phyloP scores from a whole-genome alignment of 148 eudicot species.

The Arctostaphylos glauca region DNA sequence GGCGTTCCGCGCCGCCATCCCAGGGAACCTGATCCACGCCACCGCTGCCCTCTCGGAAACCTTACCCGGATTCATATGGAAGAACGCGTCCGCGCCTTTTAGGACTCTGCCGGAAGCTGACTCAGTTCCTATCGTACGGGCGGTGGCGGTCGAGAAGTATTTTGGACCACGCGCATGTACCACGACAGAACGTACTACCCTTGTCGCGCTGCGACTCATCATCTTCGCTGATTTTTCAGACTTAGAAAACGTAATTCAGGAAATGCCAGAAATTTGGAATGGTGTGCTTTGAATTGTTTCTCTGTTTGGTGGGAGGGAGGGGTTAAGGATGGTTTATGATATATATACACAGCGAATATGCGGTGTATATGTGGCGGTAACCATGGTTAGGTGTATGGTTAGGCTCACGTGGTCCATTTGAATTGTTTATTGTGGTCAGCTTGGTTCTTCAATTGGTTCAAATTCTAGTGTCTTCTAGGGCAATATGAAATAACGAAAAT shows the following conservation, averaged over 20 bases:
- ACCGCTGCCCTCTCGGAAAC: conserved; percentile 22
- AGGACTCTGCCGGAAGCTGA: conserved; percentile 7
- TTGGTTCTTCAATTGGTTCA: not conserved
- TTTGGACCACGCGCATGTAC: conserved; percentile 29
- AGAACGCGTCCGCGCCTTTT: not conserved
- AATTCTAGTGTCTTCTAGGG: not conserved
- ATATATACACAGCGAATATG: too few species aligned
- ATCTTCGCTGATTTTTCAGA: conserved; percentile 23
- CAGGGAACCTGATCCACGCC: conserved; percentile 33
- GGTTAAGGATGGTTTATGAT: not conserved
- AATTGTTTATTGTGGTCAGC: not conserved
- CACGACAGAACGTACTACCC: conserved; percentile 36
- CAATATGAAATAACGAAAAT: not conserved
- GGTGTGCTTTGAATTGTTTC: not conserved
- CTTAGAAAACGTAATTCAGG: not conserved
- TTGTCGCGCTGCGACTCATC: conserved; percentile 59
- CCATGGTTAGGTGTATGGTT: not conserved
- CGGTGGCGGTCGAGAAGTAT: conserved; percentile 33
- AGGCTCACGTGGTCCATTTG: not conserved
- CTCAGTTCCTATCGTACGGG: not conserved
- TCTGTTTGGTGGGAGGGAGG: not conserved
- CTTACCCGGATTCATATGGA: conserved; percentile 16
- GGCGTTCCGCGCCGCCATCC: conserved; percentile 18
- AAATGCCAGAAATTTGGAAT: conserved; percentile 2
- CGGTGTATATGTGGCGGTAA: not conserved